These are phyloP conservation scores for Apiospora arundinis DNA, from an alignment of 2,329 filamentous ascomycete genomes.

Conservation along the genomic window DNA sequence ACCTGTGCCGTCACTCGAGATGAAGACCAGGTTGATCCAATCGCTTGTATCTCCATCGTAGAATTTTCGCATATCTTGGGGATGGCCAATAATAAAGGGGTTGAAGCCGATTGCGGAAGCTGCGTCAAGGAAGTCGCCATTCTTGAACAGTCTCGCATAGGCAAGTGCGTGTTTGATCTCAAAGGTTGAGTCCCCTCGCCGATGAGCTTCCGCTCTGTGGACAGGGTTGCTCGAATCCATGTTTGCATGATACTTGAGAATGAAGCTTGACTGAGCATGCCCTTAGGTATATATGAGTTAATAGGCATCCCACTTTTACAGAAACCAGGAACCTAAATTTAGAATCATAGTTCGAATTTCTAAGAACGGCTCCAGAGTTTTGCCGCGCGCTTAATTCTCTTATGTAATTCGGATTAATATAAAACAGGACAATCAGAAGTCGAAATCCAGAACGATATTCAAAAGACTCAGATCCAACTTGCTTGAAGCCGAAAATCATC, in stretches of 20 bases:
- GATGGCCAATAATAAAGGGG: neutral
- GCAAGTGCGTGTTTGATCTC: neutral
- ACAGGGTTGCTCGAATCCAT: neutral
- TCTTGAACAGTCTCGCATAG: neutral
- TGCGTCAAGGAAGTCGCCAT: neutral
- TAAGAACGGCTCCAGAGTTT: neutral
- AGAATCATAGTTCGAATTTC: neutral
- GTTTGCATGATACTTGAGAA: neutral
- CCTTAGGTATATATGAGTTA: slow-evolving; percentile 1
- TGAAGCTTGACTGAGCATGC: neutral
- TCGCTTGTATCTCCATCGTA: slow-evolving; percentile 1
- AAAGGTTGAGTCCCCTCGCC: neutral
- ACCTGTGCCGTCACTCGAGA: neutral
- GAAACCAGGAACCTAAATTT: neutral
- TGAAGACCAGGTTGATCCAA: slow-evolving; percentile 4
- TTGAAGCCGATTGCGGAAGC: slow-evolving; percentile 5
- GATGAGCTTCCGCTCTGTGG: neutral
- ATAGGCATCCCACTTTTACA: neutral
- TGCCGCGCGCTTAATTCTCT: neutral
- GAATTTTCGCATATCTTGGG: neutral
- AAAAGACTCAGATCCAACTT: neutral
- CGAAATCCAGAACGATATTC: neutral
- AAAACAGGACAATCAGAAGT: neutral
- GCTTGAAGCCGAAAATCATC: neutral
- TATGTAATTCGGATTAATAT: neutral